Conservation (phyloP, 2,329 filamentous ascomycete species). For the Stagonosporopsis tanaceti region DNA sequence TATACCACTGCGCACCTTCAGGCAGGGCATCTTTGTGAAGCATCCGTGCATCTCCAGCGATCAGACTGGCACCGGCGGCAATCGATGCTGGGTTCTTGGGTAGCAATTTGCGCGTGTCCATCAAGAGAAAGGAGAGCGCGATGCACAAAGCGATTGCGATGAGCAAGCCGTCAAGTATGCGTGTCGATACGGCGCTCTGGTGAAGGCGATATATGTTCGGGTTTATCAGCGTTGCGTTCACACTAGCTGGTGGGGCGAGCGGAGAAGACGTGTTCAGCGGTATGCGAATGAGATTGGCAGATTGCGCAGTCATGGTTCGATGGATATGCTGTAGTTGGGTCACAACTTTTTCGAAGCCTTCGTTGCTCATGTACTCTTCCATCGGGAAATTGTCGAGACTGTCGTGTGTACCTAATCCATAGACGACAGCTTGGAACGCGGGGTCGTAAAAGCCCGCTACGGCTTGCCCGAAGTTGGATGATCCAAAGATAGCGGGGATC, state of each 20-base stretch:
- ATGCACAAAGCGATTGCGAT: slow-evolving; percentile 1
- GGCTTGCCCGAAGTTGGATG: neutral
- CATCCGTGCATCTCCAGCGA: neutral
- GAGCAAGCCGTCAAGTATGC: slow-evolving; percentile 1
- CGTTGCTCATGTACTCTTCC: neutral
- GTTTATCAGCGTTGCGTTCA: neutral
- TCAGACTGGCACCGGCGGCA: neutral
- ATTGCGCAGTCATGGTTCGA: slow-evolving; percentile 1
- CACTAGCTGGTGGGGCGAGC: neutral
- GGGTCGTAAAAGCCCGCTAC: slow-evolving; percentile 1
- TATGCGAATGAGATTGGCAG: slow-evolving; percentile 1
- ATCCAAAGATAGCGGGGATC: neutral
- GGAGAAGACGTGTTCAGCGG: neutral
- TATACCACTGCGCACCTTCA: neutral
- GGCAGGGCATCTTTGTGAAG: neutral
- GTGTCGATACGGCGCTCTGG: slow-evolving; percentile 1
- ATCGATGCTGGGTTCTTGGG: slow-evolving; percentile 4
- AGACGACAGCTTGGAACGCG: neutral
- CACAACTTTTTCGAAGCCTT: neutral
- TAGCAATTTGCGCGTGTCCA: slow-evolving; percentile 1
- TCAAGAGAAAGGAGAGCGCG: neutral
- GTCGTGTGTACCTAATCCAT: neutral
- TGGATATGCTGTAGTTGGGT: slow-evolving; percentile 4
- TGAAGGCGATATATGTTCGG: slow-evolving; percentile 1
- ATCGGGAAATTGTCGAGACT: slow-evolving; percentile 1